Evolutionary conservation across 2,329 filamentous ascomycete species (phyloP), one percentile per base, ranked within the genome.

Genomic region (Shiraia bambusicola): DNA sequence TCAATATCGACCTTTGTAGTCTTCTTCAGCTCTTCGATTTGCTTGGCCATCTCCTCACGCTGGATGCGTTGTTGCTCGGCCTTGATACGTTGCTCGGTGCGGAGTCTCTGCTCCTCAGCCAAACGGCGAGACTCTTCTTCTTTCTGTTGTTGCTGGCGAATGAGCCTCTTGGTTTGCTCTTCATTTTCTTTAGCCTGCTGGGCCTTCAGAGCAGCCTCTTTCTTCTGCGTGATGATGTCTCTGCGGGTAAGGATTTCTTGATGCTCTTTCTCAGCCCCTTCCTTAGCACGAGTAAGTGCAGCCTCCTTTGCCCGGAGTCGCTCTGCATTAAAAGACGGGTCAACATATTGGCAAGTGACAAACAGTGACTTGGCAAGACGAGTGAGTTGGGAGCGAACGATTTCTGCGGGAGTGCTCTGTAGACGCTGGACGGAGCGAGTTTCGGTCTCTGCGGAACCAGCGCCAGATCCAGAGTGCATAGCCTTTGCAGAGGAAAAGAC

Each of bases 401-500:
- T 98, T 73, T 98, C 93, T 6, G 93, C 92, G 28, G 93, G 93
- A 2, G 93, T 98, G 77, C 89, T 95, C 76, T 98, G 93, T 34
- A 98, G 83, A 60, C 91, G 87, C 76, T 98, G 93, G 27, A 97
- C 88, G 36, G 87, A 87, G 61, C 86, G 84, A 40, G 81, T 79
- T 65, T 96, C 91, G 51, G 77, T 81, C 73, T 97, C 93, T 33
- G 92, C 88, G 40, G 92, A 95, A 47, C 91, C 91, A 49, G 88
- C 83, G 42, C 79, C 82, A 55, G 89, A 90, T 50, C 91, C 90
- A 50, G 87, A 79, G 71, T 95, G 88, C 47, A 89, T 81, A 54
- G 92, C 88, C 78, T 95, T 97, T 64, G 91, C 84, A 12, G 93
- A 96, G 26, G 93, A 95, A 78, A 98, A 97, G 54, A 98, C 90